Evolutionary conservation across 441 rosid species (phyloP), one percentile per base, ranked within the genome.

Genomic region (Raphanus hybrid): DNA sequence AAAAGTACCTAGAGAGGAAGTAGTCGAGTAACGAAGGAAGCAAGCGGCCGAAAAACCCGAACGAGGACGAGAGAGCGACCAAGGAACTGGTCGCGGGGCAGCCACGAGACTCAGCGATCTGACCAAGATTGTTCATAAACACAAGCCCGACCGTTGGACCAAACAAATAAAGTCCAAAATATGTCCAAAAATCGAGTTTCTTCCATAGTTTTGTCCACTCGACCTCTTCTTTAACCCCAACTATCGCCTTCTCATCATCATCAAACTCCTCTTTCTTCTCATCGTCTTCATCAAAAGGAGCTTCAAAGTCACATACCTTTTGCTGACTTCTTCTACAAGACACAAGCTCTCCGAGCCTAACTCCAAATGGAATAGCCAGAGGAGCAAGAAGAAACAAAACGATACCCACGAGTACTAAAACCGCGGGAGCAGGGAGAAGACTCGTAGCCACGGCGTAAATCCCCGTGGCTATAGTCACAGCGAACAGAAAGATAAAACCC

Each of bases 21-120:
- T 82, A 91, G 74, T 91, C 98, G 39, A 82, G 35, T 8, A 91
- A 74, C n/a, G 98, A 94, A 8, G 98, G 99, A 20, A 91, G 26
- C 74, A 94, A 87, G 50, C 99, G 99, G 29, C 99, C 99, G 64
- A 94, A 92, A 85, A 94, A 94, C 2, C 94, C 87, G 6, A 91
- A 94, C 0, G 98, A 89, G 1, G 98, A 91, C 10, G 96, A 87
- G 77, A 94, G 79, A 3, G 98, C 85, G 37, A 94, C 98, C 20
- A 94, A 85, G 26, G 90, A 84, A 34, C 88, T 79, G 5, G 94
- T 87, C 1, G 39, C 80, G 0, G 81, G 60, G 15, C 66, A 83
- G n/a, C 94, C 91, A 8, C 97, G 88, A 73, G 99, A 94, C 80
- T 94, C 97, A 0, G 96, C 86, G 32, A 94, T 87, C 81, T 94